A percentile compares a stretch with the other conserved stretches of the same genome.
Conservation (phyloP, 1,284 basidiomycete species). For the Austroboletus niveus region DNA sequence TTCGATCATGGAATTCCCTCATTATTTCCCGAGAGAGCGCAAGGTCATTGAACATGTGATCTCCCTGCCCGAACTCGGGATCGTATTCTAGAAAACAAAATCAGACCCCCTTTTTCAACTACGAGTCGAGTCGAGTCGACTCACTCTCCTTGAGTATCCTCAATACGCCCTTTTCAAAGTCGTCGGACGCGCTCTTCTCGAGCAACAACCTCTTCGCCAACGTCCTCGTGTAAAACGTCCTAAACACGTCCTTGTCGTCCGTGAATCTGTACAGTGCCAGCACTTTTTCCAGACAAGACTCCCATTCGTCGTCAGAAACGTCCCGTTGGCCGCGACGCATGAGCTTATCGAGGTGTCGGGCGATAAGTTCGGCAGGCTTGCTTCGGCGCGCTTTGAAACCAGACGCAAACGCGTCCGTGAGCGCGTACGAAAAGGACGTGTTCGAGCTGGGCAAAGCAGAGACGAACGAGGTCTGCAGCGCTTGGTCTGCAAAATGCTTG, state of each 20-base stretch:
- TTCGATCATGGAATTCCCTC: slow-evolving; percentile 51
- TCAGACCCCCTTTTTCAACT: neutral
- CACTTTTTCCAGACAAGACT: slow-evolving; percentile 70
- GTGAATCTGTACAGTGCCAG: slow-evolving; percentile 87
- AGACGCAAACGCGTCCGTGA: slow-evolving; percentile 74
- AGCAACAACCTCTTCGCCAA: slow-evolving; percentile 88
- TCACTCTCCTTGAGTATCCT: slow-evolving; percentile 83
- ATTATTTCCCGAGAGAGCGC: slow-evolving; percentile 70
- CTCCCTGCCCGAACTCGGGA: slow-evolving; percentile 83
- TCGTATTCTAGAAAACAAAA: slow-evolving; percentile 64
- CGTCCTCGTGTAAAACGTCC: slow-evolving; percentile 90
- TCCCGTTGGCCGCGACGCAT: slow-evolving; percentile 85
- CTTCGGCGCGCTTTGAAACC: slow-evolving; percentile 83
- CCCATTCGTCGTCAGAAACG: slow-evolving; percentile 70
- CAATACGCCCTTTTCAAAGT: slow-evolving; percentile 88
- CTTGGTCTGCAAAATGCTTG: slow-evolving; percentile 54
- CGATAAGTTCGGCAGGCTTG: slow-evolving; percentile 94
- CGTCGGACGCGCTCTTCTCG: slow-evolving; percentile 84
- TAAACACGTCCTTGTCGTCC: slow-evolving; percentile 90
- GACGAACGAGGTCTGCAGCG: slow-evolving; percentile 26
- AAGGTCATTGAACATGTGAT: slow-evolving; percentile 89
- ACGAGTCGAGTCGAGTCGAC: neutral
- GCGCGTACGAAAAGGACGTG: slow-evolving; percentile 56
- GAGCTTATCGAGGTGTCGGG: slow-evolving; percentile 84
- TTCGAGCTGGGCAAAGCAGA: slow-evolving; percentile 34